Conservation (phyloP, 176 grass and related monocot genomes). For the Elaeis guineensis region DNA sequence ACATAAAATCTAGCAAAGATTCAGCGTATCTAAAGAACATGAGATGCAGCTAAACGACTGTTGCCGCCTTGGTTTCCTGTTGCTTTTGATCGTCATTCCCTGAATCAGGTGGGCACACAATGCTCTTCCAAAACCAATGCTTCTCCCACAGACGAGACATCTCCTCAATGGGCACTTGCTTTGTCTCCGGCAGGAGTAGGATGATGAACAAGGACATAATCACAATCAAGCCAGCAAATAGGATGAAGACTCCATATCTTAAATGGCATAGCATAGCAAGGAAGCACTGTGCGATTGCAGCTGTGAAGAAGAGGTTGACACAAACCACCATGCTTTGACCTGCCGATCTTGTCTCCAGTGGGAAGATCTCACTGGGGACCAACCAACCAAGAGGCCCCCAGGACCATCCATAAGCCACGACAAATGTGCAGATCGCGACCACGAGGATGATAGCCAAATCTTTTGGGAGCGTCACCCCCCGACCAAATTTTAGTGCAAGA, state of each 20-base stretch:
- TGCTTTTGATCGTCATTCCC: too few species aligned
- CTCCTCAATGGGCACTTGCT: conserved; percentile 13
- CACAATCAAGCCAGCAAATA: conserved; percentile 7
- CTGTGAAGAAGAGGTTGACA: conserved; percentile 20
- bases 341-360: conserved; percentile 11
- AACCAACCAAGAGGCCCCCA: conserved; percentile 14
- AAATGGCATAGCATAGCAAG: conserved; percentile 19
- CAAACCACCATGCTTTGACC: conserved; percentile 13
- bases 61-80: too few species aligned
- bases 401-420: conserved; percentile 16
- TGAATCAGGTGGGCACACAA: not conserved
- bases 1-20: too few species aligned
- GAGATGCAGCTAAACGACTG: too few species aligned
- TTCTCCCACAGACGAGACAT: conserved; percentile 15
- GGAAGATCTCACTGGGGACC: conserved; percentile 16
- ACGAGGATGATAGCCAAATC: not conserved
- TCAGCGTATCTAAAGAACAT: too few species aligned
- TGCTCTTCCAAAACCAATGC: conserved; percentile 14
- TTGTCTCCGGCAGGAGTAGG: conserved; percentile 8
- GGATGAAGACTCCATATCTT: conserved; percentile 12
- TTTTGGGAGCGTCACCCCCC: not conserved
- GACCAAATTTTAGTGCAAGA: conserved; percentile 12
- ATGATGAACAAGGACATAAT: conserved; percentile 14
- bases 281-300: conserved; percentile 15
- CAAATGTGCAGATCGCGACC: conserved; percentile 8